These are phyloP conservation scores for Mucor irregularis DNA, from an alignment of 371 early-diverging fungal genomes.

Conservation along the genomic window DNA sequence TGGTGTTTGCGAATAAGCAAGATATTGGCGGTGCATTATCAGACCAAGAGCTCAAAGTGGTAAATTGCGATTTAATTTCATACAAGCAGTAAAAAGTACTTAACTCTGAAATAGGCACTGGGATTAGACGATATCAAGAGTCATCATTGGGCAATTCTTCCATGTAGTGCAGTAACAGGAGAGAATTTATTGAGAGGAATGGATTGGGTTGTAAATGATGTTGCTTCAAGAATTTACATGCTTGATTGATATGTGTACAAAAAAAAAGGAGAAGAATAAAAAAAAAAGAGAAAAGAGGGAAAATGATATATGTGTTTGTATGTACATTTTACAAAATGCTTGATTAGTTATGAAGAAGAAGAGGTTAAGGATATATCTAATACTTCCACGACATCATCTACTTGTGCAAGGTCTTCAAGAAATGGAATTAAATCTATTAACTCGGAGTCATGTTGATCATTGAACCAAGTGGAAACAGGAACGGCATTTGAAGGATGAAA, in stretches of 20 bases:
- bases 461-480: constrained; percentile 93
- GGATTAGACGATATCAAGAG: constrained; percentile 74
- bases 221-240: constrained; percentile 84
- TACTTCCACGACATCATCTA: constrained; percentile 27
- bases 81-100: constrained; percentile 12
- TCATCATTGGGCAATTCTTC: constrained; percentile 91
- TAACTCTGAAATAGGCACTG: constrained; percentile 51
- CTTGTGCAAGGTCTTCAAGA: constrained; percentile 55
- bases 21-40: constrained; percentile 86
- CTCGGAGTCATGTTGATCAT: constrained; percentile 94
- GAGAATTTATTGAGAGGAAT: constrained; percentile 84
- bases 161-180: constrained; percentile 92
- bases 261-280: neutral
- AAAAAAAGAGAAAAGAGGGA: neutral
- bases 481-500: constrained; percentile 96
- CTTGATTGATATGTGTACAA: constrained; percentile 42
- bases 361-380: constrained; percentile 13
- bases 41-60: constrained; percentile 69
- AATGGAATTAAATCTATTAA: constrained; percentile 89
- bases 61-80: constrained; percentile 5
- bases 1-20: constrained; percentile 97
- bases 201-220: constrained; percentile 93
- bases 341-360: constrained; percentile 4
- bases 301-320: neutral
- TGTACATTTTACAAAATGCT: neutral